Conservation (phyloP, 352 stramenopile species). For the Lagenidium giganteum region DNA sequence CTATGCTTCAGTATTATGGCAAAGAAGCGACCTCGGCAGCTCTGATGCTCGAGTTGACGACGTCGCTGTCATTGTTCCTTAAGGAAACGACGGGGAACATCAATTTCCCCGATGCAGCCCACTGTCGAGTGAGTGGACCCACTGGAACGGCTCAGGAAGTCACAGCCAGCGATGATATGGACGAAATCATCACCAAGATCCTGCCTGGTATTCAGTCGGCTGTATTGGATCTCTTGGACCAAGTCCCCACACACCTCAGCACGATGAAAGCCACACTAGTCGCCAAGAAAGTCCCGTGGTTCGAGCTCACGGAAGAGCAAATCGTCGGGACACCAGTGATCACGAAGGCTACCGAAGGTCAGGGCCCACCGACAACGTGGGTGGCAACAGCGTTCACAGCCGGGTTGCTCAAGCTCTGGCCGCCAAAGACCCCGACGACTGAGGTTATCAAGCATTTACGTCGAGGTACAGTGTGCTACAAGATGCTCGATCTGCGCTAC, state of each 20-base stretch:
- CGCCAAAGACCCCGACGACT: conserved; percentile 25
- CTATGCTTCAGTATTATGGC: conserved; percentile 25
- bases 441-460: conserved; percentile 19
- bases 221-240: conserved; percentile 21
- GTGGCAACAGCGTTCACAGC: conserved; percentile 22
- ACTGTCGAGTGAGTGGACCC: conserved; percentile 24
- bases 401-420: conserved; percentile 35
- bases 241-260: conserved; percentile 6
- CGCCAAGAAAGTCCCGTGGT: conserved; percentile 5
- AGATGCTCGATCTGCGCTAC: conserved; percentile 26
- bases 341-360: conserved; percentile 16
- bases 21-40: conserved; percentile 8
- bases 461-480: conserved; percentile 29
- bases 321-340: conserved; percentile 24
- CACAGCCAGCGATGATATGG: conserved; percentile 15
- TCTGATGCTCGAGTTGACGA: conserved; percentile 23
- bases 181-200: conserved; percentile 33
- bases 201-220: conserved; percentile 18
- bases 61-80: conserved; percentile 23
- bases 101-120: conserved; percentile 31
- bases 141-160: conserved; percentile 3
- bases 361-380: conserved; percentile 22
- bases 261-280: conserved; percentile 18
- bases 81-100: conserved; percentile 25
- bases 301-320: conserved; percentile 12